Conservation (phyloP, 495 filamentous ascomycete species). For the Staphylotrichum tortipilum region DNA sequence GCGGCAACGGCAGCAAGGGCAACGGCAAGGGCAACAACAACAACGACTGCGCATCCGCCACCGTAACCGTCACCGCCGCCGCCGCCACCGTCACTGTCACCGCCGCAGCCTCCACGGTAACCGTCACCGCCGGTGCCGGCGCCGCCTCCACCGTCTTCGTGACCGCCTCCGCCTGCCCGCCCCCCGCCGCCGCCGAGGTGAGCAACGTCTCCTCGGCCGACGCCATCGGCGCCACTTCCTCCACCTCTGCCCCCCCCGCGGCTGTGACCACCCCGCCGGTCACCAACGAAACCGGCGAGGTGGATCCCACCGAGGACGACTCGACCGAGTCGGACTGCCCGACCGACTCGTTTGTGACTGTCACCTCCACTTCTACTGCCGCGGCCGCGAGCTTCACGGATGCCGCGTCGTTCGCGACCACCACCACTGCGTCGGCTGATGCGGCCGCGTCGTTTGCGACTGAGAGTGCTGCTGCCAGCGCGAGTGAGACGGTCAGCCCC, state of each 20-base stretch:
- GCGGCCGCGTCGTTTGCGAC: constrained; percentile 17
- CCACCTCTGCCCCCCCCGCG: background rate
- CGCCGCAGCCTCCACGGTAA: constrained; percentile 38
- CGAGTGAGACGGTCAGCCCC: constrained; percentile 8
- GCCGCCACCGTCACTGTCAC: constrained; percentile 10
- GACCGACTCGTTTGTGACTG: constrained; percentile 23
- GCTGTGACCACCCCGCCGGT: background rate
- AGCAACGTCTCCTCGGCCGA: background rate
- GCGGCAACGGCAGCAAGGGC: constrained; percentile 11
- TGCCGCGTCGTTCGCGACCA: constrained; percentile 9
- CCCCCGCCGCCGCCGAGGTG: constrained; percentile 3
- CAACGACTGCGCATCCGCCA: background rate
- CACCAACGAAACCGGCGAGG: background rate
- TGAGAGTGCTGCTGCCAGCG: too few species aligned
- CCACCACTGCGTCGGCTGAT: constrained; percentile 25
- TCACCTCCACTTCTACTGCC: constrained; percentile 14
- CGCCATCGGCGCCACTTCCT: background rate
- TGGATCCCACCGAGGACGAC: background rate
- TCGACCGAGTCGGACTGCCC: constrained; percentile 22
- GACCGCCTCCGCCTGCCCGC: constrained; percentile 1
- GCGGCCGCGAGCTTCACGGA: too few species aligned
- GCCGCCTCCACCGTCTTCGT: too few species aligned
- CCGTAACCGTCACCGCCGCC: constrained; percentile 14
- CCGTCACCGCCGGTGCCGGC: constrained; percentile 23
- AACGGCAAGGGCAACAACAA: background rate